Evolutionary conservation across 805 yeast genomes (phyloP).

Genomic region (Metschnikowia arizonensis): DNA sequence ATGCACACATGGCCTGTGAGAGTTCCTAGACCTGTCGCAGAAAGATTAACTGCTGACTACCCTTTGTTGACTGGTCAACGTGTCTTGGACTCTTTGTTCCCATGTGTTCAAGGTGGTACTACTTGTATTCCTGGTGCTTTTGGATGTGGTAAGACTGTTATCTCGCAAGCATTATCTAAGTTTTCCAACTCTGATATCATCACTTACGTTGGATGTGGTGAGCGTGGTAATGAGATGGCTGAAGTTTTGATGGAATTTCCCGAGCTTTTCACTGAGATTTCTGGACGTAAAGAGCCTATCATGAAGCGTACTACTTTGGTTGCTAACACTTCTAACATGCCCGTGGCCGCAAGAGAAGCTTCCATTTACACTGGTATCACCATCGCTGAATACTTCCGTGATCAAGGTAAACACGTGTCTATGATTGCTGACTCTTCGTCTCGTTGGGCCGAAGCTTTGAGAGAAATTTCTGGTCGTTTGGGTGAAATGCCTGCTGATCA

Average conservation of each 20-base stretch:
- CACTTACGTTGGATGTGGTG: constrained; percentile 92
- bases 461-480: constrained; percentile 99
- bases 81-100: constrained; percentile 95
- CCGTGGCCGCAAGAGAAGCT: constrained; percentile 99
- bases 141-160: constrained; percentile 98
- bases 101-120: constrained; percentile 99
- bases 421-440: constrained; percentile 99
- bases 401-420: constrained; percentile 97
- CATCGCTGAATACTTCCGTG: constrained; percentile 98
- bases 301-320: constrained; percentile 99
- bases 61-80: constrained; percentile 98
- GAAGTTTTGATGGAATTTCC: constrained; percentile 99
- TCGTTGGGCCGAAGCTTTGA: constrained; percentile 99
- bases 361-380: constrained; percentile 99
- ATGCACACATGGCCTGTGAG: constrained; percentile 99
- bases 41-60: constrained; percentile 86
- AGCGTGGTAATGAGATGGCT: constrained; percentile 98
- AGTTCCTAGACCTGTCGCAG: constrained; percentile 98
- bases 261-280: constrained; percentile 84
- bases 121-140: constrained; percentile 99
- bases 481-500: constrained; percentile 99
- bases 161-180: constrained; percentile 94
- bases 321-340: constrained; percentile 99
- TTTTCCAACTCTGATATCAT: constrained; percentile 96
- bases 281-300: constrained; percentile 94